Evolutionary conservation across 1,139 yeast species (phyloP).

Genomic region (Torulaspora globosa): DNA sequence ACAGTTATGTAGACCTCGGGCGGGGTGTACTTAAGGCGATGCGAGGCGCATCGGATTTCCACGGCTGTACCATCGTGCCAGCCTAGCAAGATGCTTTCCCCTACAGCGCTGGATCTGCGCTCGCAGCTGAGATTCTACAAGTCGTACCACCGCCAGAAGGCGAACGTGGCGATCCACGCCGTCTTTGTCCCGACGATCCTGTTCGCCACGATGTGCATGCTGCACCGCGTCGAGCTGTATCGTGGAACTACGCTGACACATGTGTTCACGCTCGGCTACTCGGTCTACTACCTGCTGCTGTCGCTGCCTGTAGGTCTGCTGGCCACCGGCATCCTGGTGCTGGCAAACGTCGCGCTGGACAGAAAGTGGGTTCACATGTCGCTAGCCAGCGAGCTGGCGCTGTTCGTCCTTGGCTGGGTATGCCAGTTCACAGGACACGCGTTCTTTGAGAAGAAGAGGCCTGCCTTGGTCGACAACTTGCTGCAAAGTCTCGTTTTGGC

Average conservation of each 20-base stretch:
- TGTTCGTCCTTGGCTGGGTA: conserved; percentile 64
- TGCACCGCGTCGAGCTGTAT: conserved; percentile 35
- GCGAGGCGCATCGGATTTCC: not conserved
- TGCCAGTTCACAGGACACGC: conserved; percentile 92
- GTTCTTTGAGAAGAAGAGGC: conserved; percentile 73
- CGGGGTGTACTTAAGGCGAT: not conserved
- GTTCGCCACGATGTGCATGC: conserved; percentile 48
- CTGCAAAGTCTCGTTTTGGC: conserved; percentile 85
- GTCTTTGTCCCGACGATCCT: conserved; percentile 77
- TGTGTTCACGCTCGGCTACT: conserved; percentile 41
- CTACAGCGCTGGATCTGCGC: conserved; percentile 43
- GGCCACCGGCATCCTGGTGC: conserved; percentile 39
- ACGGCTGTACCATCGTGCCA: not conserved
- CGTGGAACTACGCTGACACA: conserved; percentile 39
- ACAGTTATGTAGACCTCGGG: conserved; percentile 1
- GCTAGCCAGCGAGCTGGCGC: conserved; percentile 15
- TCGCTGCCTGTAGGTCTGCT: conserved; percentile 44
- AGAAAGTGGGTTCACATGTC: conserved; percentile 14
- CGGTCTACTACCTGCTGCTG: conserved; percentile 43
- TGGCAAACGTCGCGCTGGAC: conserved; percentile 24
- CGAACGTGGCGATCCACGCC: conserved; percentile 73
- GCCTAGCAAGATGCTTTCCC: not conserved
- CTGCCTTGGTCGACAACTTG: conserved; percentile 79
- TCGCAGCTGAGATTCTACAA: conserved; percentile 78
- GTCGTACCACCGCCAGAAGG: conserved; percentile 66